Conservation (phyloP, 2,329 filamentous ascomycete species). For the Colletotrichum euphorbiae region DNA sequence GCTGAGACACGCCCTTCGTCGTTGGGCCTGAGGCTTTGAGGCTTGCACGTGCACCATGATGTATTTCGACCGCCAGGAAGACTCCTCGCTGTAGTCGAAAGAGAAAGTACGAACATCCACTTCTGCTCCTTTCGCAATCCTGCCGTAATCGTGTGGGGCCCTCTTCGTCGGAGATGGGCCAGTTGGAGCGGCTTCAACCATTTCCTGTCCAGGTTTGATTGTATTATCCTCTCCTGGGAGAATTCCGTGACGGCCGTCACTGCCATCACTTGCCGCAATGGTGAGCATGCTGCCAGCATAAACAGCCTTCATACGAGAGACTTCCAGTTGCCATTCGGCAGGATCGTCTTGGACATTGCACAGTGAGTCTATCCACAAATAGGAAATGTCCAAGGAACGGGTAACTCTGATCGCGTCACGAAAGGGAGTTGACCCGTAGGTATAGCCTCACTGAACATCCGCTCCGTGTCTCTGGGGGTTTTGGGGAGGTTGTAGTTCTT, state of each 20-base stretch:
- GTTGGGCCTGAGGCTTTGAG: background rate
- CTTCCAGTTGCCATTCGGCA: constrained; percentile 15
- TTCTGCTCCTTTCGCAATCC: too few relatives aligned
- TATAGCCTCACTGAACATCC: too few relatives aligned
- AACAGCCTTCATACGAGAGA: background rate
- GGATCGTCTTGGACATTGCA: constrained; percentile 24
- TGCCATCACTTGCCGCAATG: background rate
- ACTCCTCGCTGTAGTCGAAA: background rate
- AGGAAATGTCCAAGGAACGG: background rate
- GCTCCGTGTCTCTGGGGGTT: too few relatives aligned
- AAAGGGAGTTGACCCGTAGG: too few relatives aligned
- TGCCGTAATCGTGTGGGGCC: too few relatives aligned
- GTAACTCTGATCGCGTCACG: background rate
- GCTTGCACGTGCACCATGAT: background rate
- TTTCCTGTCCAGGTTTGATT: too few relatives aligned
- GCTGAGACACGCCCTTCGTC: background rate
- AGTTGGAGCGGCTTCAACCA: too few relatives aligned
- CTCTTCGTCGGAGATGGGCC: too few relatives aligned
- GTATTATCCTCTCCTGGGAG: too few relatives aligned
- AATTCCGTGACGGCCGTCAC: background rate
- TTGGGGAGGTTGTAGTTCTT: too few relatives aligned
- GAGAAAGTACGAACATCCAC: too few relatives aligned
- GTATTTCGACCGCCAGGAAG: rapidly evolving
- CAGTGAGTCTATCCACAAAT: constrained; percentile 14
- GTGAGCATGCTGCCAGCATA: constrained; percentile 2